Evolutionary conservation across 2,329 filamentous ascomycete species (phyloP), one percentile per base, ranked within the genome.

Genomic region (Bipolaris zeicola): DNA sequence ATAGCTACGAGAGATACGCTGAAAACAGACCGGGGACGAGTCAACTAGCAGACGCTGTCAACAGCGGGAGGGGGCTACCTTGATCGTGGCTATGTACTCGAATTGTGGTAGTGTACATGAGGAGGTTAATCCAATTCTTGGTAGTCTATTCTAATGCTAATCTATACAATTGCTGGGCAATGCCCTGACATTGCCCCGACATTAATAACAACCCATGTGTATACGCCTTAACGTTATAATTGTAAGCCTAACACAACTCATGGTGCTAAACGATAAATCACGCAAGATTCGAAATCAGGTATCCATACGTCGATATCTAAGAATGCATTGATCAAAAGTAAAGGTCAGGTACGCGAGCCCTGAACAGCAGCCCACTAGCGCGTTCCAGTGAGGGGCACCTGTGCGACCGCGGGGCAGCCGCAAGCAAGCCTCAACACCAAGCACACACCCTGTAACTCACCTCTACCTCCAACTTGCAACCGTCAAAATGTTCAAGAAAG

Each of bases 1-100:
- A 90, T 66, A 88, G 85, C 59, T 83, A 92, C 82, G 74, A 85
- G 79, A 63, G 87, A 81, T 83, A 84, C 82, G 81, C 72, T 79
- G 83, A 87, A 72, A 87, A 88, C 63, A 78, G 85, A 22, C 84
- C 84, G 6, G 80, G 85, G 57, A 87, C 84, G 3, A 84, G 81
- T 51, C 78, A 83, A 64, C 69, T 87, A 50, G 84, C 84, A 7
- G 82, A 85, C 72, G 85, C 85, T 24, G 81, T 87, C 50, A 87
- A 87, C 71, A 78, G 80, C 34, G 84, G 84, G 43, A 78, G 79
- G 50, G 79, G 80, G 1, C 67, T 86, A 55, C 83, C 84, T 22
- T 85, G 42, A 57, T 5, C 26, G 8, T 3, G 28, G 18, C 31
- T 14, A 7, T 46, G n/a, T 8, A 7, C 3, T 3, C n/a, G 20